These are phyloP conservation scores for Albugo candida DNA, from an alignment of 352 stramenopile species.

Conservation along the genomic window DNA sequence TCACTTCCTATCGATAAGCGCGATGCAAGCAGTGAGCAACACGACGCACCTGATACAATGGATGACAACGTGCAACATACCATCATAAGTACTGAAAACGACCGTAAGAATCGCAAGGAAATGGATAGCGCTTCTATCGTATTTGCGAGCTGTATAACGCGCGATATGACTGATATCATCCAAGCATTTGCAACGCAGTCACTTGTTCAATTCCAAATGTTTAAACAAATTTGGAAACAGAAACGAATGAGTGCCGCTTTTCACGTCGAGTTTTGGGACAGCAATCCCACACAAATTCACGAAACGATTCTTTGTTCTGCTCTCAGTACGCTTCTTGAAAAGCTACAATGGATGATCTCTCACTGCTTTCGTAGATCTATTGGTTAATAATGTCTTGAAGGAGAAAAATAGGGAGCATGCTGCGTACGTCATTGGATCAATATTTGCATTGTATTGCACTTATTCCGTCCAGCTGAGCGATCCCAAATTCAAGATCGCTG, in stretches of 20 bases:
- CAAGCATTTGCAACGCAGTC: too few relatives aligned
- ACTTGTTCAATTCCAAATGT: slow-evolving; percentile 3
- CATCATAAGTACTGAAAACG: too few relatives aligned
- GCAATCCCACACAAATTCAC: slow-evolving; percentile 27
- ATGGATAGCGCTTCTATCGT: too few relatives aligned
- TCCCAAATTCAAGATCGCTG: slow-evolving; percentile 43
- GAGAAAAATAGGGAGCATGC: too few relatives aligned
- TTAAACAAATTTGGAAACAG: slow-evolving; percentile 27
- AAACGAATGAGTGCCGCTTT: slow-evolving; percentile 29
- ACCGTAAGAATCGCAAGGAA: too few relatives aligned
- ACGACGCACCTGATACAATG: too few relatives aligned
- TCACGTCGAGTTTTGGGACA: slow-evolving; percentile 65
- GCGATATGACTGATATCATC: too few relatives aligned
- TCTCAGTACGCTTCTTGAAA: slow-evolving; percentile 13
- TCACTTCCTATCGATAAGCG: neutral
- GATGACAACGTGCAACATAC: too few relatives aligned
- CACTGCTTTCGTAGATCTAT: neutral
- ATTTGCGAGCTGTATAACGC: too few relatives aligned
- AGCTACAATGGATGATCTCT: neutral
- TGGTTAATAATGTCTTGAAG: neutral
- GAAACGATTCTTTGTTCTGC: slow-evolving; percentile 33
- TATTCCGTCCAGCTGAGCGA: slow-evolving; percentile 33
- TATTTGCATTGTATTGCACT: slow-evolving; percentile 42
- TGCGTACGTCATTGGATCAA: slow-evolving; percentile 6
- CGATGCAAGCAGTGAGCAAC: too few relatives aligned